A percentile compares a stretch with the other conserved stretches of the same genome.
Conservation (phyloP, 306 rosid genomes). For the Luffa aegyptiaca region DNA sequence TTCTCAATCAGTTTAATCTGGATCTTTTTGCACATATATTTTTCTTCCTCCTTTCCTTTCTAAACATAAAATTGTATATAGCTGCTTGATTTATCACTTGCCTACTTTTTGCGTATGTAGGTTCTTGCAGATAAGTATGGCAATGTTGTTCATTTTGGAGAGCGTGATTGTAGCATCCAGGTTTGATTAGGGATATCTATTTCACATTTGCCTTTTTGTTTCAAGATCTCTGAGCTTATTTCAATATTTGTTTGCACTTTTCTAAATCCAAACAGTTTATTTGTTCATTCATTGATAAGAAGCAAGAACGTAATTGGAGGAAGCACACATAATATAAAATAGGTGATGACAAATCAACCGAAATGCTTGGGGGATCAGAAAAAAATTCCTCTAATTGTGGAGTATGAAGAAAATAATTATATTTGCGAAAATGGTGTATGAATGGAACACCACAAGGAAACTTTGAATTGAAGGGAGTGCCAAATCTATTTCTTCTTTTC, state of each 20-base stretch:
- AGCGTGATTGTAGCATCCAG: slow-evolving; percentile 99
- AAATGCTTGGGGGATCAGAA: not conserved
- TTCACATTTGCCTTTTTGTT: slow-evolving; percentile 6
- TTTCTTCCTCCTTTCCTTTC: not conserved
- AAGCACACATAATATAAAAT: not conserved
- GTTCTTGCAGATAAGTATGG: slow-evolving; percentile 92
- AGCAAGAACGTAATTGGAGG: not conserved
- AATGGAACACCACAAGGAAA: not conserved
- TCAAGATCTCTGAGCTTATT: not conserved
- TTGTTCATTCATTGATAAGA: not conserved
- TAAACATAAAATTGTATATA: not conserved
- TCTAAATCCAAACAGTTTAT: not conserved
- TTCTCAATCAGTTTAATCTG: not conserved
- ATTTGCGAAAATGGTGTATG: not conserved
- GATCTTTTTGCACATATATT: not conserved
- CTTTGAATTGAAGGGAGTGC: not conserved
- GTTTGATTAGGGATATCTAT: slow-evolving; percentile 24
- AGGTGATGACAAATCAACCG: not conserved
- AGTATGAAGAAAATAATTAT: not conserved
- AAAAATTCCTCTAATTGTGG: not conserved
- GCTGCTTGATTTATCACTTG: slow-evolving; percentile 11
- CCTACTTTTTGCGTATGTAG: slow-evolving; percentile 32
- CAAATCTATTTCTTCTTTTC: not conserved
- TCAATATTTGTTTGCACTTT: not conserved
- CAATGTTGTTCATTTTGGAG: slow-evolving; percentile 96